A percentile compares a stretch with the other conserved stretches of the same genome.
These are phyloP conservation scores for Medicago truncatula DNA, from an alignment of 306 rosid genomes.

Conservation along the genomic window MtrunA17r5.0-ANR NC_053048.1:48716501-48717000, in stretches of 20 bases:
- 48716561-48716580: conserved; percentile 36
- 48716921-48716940: conserved; percentile 61
- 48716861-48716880: conserved; percentile 58
- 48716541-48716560: not conserved
- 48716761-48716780: not conserved
- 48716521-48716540: conserved; percentile 34
- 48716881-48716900: conserved; percentile 61
- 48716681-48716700: not conserved
- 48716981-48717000: conserved; percentile 11
- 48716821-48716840: not conserved
- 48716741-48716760: not conserved
- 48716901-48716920: conserved; percentile 73
- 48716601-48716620: not conserved
- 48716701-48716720: not conserved
- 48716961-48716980: conserved; percentile 35
- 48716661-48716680: conserved; percentile 25
- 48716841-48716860: not conserved
- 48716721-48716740: not conserved
- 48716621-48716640: conserved; percentile 37
- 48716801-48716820: not conserved
- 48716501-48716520: conserved; percentile 24
- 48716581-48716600: not conserved
- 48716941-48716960: conserved; percentile 55
- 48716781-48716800: not conserved
- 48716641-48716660: not conserved